Evolutionary conservation across 2,329 filamentous ascomycete species (phyloP).

Genomic region (Penicillium sp.): DNA sequence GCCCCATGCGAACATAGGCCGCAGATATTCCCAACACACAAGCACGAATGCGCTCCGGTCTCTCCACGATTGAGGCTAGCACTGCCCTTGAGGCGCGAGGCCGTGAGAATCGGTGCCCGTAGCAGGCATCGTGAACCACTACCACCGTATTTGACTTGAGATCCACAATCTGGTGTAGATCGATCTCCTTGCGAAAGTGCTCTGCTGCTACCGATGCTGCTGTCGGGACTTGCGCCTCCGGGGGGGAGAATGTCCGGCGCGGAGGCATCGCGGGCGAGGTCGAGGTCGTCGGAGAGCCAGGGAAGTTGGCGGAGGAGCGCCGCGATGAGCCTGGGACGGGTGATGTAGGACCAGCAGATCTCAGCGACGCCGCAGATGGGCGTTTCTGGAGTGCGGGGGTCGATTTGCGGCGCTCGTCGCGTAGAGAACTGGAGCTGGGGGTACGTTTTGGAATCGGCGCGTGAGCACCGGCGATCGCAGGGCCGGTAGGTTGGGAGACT

Average conservation of each 20-base stretch:
- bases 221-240: conserved; percentile 43
- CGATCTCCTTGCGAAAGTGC: conserved; percentile 72
- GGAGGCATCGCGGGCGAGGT: conserved; percentile 33
- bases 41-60: conserved; percentile 87
- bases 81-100: conserved; percentile 73
- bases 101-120: conserved; percentile 87
- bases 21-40: conserved; percentile 78
- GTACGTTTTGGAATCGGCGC: conserved; percentile 34
- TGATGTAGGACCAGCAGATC: conserved; percentile 38
- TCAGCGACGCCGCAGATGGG: conserved; percentile 43
- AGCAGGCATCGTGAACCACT: conserved; percentile 89
- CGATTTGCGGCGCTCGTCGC: conserved; percentile 43
- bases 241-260: conserved; percentile 27
- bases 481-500: background rate
- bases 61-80: conserved; percentile 83
- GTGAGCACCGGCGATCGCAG: background rate
- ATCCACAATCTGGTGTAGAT: conserved; percentile 58
- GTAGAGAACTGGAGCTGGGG: conserved; percentile 41
- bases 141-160: conserved; percentile 69
- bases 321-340: conserved; percentile 39
- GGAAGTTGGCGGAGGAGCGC: conserved; percentile 39
- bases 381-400: conserved; percentile 44
- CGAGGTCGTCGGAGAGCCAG: conserved; percentile 30
- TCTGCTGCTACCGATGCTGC: conserved; percentile 65
- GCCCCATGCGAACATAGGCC: conserved; percentile 89